Evolutionary conservation across 2,329 filamentous ascomycete genomes (phyloP).

Genomic region (Tolypocladium nubicola): DNA sequence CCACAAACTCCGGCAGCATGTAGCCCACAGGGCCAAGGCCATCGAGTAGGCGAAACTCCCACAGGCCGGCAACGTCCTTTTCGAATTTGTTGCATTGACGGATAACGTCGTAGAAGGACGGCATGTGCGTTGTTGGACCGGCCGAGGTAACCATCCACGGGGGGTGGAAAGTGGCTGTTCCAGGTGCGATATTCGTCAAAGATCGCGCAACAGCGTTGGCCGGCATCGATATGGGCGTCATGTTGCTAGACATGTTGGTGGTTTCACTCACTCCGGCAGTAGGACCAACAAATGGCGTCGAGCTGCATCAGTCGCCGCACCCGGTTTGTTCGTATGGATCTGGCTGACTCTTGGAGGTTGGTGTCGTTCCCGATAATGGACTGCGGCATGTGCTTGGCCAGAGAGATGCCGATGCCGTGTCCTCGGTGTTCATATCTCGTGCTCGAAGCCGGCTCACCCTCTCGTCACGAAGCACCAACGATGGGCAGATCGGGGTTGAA

Average conservation of each 20-base stretch:
- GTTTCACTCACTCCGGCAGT: neutral
- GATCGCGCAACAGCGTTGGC: neutral
- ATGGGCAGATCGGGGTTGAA: neutral
- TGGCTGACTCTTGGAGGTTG: neutral
- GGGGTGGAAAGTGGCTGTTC: slow-evolving; percentile 1
- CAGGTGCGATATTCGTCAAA: neutral
- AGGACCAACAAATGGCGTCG: neutral
- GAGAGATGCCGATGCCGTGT: neutral
- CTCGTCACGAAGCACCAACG: neutral
- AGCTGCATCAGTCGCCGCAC: neutral
- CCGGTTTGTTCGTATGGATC: neutral
- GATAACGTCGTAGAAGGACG: slow-evolving; percentile 11
- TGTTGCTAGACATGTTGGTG: neutral
- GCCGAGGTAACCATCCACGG: slow-evolving; percentile 1
- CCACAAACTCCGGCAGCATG: slow-evolving; percentile 11
- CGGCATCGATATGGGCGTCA: neutral
- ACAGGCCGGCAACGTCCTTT: slow-evolving; percentile 7
- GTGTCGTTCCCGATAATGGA: neutral
- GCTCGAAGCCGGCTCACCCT: neutral
- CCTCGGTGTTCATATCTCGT: neutral
- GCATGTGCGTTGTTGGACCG: neutral
- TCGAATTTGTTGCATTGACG: slow-evolving; percentile 15
- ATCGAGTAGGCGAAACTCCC: slow-evolving; percentile 12
- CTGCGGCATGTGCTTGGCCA: neutral
- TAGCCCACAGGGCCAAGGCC: slow-evolving; percentile 12